phyloP scores from a whole-genome alignment of 805 yeast species.

The Schwanniomyces pseudopolymorphus region DNA sequence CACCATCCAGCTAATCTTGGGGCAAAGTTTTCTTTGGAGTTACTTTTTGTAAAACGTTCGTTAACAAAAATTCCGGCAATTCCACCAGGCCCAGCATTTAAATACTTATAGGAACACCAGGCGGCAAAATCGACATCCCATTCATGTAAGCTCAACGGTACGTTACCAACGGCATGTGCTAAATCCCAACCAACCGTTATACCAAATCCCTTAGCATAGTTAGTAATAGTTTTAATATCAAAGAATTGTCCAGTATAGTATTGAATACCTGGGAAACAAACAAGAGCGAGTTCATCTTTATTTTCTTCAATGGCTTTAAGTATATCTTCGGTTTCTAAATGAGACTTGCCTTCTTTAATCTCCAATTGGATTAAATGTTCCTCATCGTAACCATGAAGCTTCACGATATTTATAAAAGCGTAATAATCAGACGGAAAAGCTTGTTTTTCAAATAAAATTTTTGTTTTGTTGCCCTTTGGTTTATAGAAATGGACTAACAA shows the following conservation, averaged over 20 bases:
- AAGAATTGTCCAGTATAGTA: conserved; percentile 90
- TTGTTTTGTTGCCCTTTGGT: conserved; percentile 58
- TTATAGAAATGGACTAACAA: conserved; percentile 71
- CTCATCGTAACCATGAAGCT: conserved; percentile 53
- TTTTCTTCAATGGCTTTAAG: conserved; percentile 52
- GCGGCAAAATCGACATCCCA: conserved; percentile 94
- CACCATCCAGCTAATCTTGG: conserved; percentile 96
- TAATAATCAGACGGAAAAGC: conserved; percentile 94
- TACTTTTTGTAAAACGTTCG: conserved; percentile 42
- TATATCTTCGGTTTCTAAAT: conserved; percentile 63
- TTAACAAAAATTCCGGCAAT: conserved; percentile 85
- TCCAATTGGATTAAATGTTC: conserved; percentile 62
- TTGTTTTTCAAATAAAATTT: conserved; percentile 79
- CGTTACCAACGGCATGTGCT: conserved; percentile 94
- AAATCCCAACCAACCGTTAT: conserved; percentile 88
- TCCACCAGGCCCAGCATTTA: conserved; percentile 92
- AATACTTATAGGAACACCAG: conserved; percentile 91
- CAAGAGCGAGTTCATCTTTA: conserved; percentile 64
- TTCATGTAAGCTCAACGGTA: conserved; percentile 70
- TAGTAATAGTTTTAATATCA: conserved; percentile 71
- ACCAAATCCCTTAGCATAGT: conserved; percentile 49
- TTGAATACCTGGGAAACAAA: conserved; percentile 85
- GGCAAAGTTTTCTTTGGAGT: conserved; percentile 29
- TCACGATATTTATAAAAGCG: conserved; percentile 73
- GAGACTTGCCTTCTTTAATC: conserved; percentile 59